phyloP scores from a whole-genome alignment of 345 rosid species.

The Adansonia digitata region DNA sequence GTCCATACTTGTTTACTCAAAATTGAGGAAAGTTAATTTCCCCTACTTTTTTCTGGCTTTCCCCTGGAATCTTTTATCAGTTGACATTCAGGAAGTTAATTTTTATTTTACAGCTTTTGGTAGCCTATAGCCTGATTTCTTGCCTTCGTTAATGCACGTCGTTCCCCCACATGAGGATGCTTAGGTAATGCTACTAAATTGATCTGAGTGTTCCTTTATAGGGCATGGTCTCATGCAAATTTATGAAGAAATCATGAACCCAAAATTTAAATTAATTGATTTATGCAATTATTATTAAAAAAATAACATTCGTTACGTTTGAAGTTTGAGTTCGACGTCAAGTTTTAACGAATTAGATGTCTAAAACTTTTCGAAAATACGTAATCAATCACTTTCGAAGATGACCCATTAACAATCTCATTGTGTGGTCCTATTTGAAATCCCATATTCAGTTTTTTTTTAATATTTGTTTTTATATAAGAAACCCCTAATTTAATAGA shows the following conservation, averaged over 20 bases:
- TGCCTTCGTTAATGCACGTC: slow-evolving; percentile 18
- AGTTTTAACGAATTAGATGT: slow-evolving; percentile 34
- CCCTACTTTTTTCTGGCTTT: neutral
- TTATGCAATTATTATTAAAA: too few species aligned
- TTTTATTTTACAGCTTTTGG: slow-evolving; percentile 18
- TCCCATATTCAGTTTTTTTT: too few species aligned
- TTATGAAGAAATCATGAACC: too few species aligned
- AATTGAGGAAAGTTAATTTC: slow-evolving; percentile 17
- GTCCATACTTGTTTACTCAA: slow-evolving; percentile 36
- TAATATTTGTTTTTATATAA: too few species aligned
- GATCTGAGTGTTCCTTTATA: slow-evolving; percentile 3
- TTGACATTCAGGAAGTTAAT: slow-evolving; percentile 5
- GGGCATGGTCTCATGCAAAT: slow-evolving; percentile 3
- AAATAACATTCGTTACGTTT: too few species aligned
- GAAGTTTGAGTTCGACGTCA: too few species aligned
- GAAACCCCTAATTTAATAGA: too few species aligned
- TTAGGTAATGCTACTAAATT: slow-evolving; percentile 8
- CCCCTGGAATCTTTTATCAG: slow-evolving; percentile 13
- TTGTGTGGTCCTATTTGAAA: neutral
- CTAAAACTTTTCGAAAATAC: slow-evolving; percentile 25
- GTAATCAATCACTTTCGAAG: slow-evolving; percentile 3
- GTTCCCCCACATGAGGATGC: slow-evolving; percentile 23
- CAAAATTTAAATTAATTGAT: too few species aligned
- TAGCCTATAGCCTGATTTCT: slow-evolving; percentile 21
- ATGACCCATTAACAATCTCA: slow-evolving; percentile 33